Percentiles rank a stretch among this genome's conserved stretches.
Conservation (phyloP, 1,139 yeast species). For the Pichia sp. region DNA sequence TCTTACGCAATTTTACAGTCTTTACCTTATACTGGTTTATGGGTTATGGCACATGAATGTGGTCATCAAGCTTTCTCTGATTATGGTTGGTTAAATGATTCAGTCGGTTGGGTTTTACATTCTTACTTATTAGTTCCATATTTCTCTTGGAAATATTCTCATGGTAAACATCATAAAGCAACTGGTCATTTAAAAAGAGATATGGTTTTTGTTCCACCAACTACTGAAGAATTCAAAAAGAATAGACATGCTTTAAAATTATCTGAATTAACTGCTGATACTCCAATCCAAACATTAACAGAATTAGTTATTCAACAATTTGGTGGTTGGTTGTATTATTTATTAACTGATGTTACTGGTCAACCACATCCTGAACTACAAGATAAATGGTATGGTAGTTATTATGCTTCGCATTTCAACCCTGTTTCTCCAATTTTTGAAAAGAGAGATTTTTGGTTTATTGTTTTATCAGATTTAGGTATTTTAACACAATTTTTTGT, state of each 20-base stretch:
- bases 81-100: constrained; percentile 48
- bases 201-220: constrained; percentile 54
- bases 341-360: constrained; percentile 49
- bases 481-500: constrained; percentile 36
- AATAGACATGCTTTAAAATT: constrained; percentile 29
- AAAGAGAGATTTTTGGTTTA: constrained; percentile 48
- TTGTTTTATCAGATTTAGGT: constrained; percentile 50
- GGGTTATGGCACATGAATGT: constrained; percentile 64
- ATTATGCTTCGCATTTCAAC: constrained; percentile 40
- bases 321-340: constrained; percentile 47
- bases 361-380: constrained; percentile 36
- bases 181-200: constrained; percentile 57
- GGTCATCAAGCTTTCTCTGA: constrained; percentile 60
- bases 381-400: constrained; percentile 24
- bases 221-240: constrained; percentile 40
- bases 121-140: constrained; percentile 54
- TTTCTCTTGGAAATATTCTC: constrained; percentile 57
- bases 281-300: constrained; percentile 45
- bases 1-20: constrained; percentile 31
- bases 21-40: constrained; percentile 43
- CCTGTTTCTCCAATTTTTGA: constrained; percentile 52
- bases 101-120: constrained; percentile 56
- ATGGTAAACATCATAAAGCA: constrained; percentile 59
- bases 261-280: constrained; percentile 46
- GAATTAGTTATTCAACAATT: constrained; percentile 45